A percentile compares a stretch with the other conserved stretches of the same genome.
Conservation (phyloP, 2,329 filamentous ascomycete species). For the Hypoxylon sp. region DNA sequence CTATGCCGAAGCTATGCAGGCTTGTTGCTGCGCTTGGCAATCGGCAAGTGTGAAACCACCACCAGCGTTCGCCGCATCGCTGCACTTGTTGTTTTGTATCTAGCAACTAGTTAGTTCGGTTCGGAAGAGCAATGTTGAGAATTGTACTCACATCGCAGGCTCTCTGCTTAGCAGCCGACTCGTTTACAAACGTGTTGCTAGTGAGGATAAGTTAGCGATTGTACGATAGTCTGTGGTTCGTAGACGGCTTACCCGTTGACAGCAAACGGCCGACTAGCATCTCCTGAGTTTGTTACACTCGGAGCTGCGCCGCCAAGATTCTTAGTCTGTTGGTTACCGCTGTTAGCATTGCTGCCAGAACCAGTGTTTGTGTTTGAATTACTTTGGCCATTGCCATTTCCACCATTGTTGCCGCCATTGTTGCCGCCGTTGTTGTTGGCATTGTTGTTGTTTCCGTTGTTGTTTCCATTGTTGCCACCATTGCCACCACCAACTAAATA, state of each 20-base stretch:
- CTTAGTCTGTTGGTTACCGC: constrained; percentile 30
- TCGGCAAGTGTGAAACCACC: constrained; percentile 55
- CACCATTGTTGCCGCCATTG: constrained; percentile 30
- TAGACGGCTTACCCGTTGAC: constrained; percentile 55
- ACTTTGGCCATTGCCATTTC: constrained; percentile 31
- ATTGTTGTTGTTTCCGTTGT: constrained; percentile 35
- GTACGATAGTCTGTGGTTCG: constrained; percentile 59
- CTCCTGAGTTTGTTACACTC: constrained; percentile 38
- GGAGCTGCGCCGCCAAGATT: constrained; percentile 40
- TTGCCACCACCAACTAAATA: constrained; percentile 27
- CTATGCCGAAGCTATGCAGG: constrained; percentile 35
- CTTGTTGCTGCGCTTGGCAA: constrained; percentile 60
- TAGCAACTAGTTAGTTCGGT: constrained; percentile 4
- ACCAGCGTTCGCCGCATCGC: constrained; percentile 64
- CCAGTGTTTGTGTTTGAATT: constrained; percentile 31
- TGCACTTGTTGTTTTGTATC: constrained; percentile 69
- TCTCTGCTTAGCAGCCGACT: constrained; percentile 64
- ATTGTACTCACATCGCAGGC: constrained; percentile 57
- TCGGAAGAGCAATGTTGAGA: neutral
- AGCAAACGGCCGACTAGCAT: constrained; percentile 59
- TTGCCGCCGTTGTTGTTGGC: constrained; percentile 34
- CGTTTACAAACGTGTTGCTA: constrained; percentile 63
- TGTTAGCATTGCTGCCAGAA: constrained; percentile 32
- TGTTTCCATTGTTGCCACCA: constrained; percentile 36
- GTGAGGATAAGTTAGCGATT: constrained; percentile 35